Evolutionary conservation across 768 basidiomycete genomes (phyloP).

Genomic region (Auriculariales sp.): DNA sequence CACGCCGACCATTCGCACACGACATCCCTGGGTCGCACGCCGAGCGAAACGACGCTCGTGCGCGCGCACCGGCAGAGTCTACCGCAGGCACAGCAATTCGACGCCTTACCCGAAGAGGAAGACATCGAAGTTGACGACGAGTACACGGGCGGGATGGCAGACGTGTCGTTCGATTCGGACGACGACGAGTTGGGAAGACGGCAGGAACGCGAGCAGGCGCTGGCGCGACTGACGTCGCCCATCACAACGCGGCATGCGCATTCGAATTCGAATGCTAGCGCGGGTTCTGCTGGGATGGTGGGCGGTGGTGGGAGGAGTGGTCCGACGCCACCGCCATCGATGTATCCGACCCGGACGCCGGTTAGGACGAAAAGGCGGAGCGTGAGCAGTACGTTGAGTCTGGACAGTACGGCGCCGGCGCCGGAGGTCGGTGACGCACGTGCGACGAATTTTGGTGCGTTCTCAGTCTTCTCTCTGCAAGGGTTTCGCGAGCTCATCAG

Average conservation of each 20-base stretch:
- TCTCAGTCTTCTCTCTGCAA: background rate
- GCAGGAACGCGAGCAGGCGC: background rate
- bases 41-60: background rate
- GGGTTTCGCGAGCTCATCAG: background rate
- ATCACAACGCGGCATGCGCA: background rate
- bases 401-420: slow-evolving; percentile 16
- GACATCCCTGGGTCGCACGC: background rate
- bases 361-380: slow-evolving; percentile 92
- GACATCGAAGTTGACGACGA: background rate
- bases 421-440: no score
- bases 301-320: no score
- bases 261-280: no score
- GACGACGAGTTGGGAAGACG: no score
- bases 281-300: no score
- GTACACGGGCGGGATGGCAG: no score
- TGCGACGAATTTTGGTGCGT: background rate
- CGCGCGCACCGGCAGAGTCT: background rate
- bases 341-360: slow-evolving; percentile 69
- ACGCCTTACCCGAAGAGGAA: background rate
- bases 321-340: slow-evolving; percentile 39
- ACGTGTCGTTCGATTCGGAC: no score
- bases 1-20: background rate
- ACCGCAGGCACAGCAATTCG: background rate
- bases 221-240: background rate
- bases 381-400: slow-evolving; percentile 71